These are phyloP conservation scores for Diaporthe ilicicola DNA, from an alignment of 2,329 filamentous ascomycete genomes.

Conservation along the genomic window DNA sequence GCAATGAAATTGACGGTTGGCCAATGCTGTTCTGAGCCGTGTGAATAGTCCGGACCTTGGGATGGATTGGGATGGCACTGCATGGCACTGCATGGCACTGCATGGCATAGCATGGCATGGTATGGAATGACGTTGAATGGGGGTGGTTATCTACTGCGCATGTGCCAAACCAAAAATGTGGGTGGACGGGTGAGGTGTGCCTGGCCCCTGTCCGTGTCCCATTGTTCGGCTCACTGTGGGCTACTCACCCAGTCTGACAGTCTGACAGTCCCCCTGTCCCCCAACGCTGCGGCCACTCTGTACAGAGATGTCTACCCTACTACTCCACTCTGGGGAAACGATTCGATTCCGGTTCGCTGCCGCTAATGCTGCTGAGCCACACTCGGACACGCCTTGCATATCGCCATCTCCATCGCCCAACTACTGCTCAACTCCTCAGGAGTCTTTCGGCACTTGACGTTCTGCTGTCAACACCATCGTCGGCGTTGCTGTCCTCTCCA, in stretches of 20 bases:
- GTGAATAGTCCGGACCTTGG: background rate
- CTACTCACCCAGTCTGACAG: too few relatives aligned
- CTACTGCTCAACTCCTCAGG: background rate
- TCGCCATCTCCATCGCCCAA: constrained; percentile 7
- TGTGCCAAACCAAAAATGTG: background rate
- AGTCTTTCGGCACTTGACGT: background rate
- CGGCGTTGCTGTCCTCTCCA: background rate
- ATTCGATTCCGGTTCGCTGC: constrained; percentile 19
- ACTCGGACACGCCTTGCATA: constrained; percentile 12
- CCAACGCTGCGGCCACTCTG: background rate
- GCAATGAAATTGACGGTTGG: background rate
- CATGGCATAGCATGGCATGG: too few relatives aligned
- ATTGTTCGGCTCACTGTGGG: background rate
- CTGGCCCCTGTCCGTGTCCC: background rate
- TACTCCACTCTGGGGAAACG: constrained; percentile 9
- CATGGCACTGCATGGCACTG: background rate
- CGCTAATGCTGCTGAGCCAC: constrained; percentile 25
- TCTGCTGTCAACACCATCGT: constrained; percentile 15
- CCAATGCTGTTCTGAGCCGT: background rate
- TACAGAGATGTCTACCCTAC: background rate
- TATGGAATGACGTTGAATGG: constrained; percentile 2
- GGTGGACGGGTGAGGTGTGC: constrained; percentile 4
- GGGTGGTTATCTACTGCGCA: too few relatives aligned
- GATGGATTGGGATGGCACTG: constrained; percentile 3
- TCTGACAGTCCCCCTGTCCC: too few relatives aligned